Evolutionary conservation across 441 rosid species (phyloP), one percentile per base, ranked within the genome.

Genomic region (Adansonia madagascariensis): DNA sequence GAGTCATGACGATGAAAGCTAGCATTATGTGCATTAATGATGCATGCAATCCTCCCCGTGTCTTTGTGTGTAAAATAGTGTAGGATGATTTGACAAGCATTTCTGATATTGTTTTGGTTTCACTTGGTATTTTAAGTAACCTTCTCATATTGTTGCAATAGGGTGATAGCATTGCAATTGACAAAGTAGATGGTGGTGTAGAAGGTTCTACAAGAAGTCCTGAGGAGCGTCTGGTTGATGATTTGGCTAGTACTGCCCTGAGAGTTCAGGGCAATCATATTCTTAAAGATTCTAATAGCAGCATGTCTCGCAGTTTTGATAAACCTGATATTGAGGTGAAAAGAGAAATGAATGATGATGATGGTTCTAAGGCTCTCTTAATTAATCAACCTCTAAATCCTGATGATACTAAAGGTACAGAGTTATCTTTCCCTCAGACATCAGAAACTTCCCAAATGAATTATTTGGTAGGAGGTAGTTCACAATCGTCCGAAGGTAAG

Each of bases 111-210:
- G 67, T 12, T 59, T 44, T 73, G 47, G 67, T 20, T 79, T 79
- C 17, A 46, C 47, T 39, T 44, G 6, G 18, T 71, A 24, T 74
- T 46, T 68, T 63, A 63, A 79, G 68, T 85, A 78, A 83, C 69
- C 65, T 74, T 70, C 18, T 4, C 64, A 18, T 62, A 35, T 73
- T 75, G 69, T 84, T 82, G 24, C 75, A 79, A 53, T 82, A 89
- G 97, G 89, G 81, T 78, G 84, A 82, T 41, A 77, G 75, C 53
- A 57, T 75, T 47, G 69, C 57, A 74, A 75, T 67, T 75, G 86
- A 77, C 63, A 75, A 80, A 75, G 63, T 50, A 17, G 82, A 75
- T 81, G 82, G 67, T 65, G 78, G 53, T 67, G 67, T 77, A 62
- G 79, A 81, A 76, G 81, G 61, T 81, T 84, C 84, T 55, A 56